Percentiles rank a stretch among this genome's conserved stretches.
phyloP scores from a whole-genome alignment of 495 filamentous ascomycete species.

The Trichoderma orchidacearum region DNA sequence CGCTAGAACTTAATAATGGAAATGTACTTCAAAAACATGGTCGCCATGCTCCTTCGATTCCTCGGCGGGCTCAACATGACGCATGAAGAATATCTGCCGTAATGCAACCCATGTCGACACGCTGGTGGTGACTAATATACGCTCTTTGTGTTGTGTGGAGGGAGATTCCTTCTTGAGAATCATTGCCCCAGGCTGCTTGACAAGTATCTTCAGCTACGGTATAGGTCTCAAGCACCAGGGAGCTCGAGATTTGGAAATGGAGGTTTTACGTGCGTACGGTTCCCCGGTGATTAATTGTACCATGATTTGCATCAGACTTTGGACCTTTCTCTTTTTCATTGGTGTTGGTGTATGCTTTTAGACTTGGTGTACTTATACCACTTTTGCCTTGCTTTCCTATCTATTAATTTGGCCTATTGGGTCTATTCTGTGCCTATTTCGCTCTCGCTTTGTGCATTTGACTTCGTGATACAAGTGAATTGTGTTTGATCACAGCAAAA shows the following conservation, averaged over 20 bases:
- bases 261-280: background rate
- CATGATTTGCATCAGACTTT: background rate
- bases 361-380: background rate
- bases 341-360: slow-evolving; percentile 1
- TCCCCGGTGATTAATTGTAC: background rate
- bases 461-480: too few relatives aligned
- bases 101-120: background rate
- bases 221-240: background rate
- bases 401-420: background rate
- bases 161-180: background rate
- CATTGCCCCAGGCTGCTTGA: background rate
- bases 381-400: background rate
- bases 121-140: background rate
- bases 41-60: background rate
- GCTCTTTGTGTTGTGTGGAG: background rate
- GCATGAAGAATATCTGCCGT: background rate
- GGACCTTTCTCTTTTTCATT: background rate
- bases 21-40: slow-evolving; percentile 1
- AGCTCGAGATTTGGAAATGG: background rate
- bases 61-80: background rate
- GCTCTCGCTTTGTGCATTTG: background rate
- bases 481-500: too few relatives aligned
- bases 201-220: background rate
- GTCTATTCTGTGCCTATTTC: background rate
- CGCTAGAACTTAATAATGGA: slow-evolving; percentile 4